Percentiles rank a stretch among this genome's conserved stretches.
Conservation (phyloP, 495 filamentous ascomycete species). For the Penicillium diatomitis region DNA sequence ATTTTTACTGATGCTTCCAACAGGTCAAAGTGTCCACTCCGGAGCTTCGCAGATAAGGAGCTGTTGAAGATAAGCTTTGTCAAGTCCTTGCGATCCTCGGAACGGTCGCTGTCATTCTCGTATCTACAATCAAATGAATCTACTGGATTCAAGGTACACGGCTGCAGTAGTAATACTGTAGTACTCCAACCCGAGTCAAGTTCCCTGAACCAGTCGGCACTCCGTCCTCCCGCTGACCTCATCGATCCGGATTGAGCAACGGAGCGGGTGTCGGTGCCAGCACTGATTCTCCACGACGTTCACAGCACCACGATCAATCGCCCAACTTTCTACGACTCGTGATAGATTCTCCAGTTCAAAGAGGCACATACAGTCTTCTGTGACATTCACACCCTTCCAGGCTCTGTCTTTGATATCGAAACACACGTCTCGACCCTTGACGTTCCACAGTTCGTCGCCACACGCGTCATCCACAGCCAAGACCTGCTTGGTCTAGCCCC, state of each 20-base stretch:
- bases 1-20: too few species aligned
- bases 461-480: slow-evolving; percentile 15
- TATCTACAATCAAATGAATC: too few species aligned
- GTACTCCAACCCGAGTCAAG: too few species aligned
- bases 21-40: too few species aligned
- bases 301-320: background rate
- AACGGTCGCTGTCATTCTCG: too few species aligned
- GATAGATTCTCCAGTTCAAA: background rate
- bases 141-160: too few species aligned
- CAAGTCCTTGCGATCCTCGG: too few species aligned
- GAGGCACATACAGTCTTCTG: background rate
- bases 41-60: too few species aligned
- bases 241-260: slow-evolving; percentile 10
- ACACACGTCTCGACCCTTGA: background rate
- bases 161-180: too few species aligned
- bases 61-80: too few species aligned
- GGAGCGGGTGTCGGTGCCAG: background rate
- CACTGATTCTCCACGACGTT: background rate
- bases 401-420: background rate
- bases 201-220: too few species aligned
- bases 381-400: background rate
- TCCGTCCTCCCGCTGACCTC: slow-evolving; percentile 7
- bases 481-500: slow-evolving; percentile 4
- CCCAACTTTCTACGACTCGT: background rate
- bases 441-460: slow-evolving; percentile 17